Conservation (phyloP, 2,329 filamentous ascomycete species). For the Beauveria australis region DNA sequence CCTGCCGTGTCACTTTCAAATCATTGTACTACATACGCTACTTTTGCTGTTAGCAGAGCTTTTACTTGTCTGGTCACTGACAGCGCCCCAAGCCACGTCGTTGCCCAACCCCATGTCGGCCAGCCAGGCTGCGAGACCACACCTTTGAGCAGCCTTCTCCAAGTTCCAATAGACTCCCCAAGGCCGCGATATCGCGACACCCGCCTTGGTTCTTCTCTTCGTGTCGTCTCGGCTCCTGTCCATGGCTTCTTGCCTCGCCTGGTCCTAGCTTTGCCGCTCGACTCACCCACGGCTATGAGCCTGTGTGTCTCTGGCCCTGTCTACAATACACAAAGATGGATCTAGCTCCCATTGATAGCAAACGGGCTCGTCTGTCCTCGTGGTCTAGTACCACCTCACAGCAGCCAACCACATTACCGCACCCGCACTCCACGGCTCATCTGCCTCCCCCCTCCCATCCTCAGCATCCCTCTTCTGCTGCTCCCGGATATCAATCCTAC, state of each 20-base stretch:
- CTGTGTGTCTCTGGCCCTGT: constrained; percentile 10
- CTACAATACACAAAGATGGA: constrained; percentile 38
- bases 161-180: constrained; percentile 4
- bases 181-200: constrained; percentile 5
- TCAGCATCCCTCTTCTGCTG: constrained; percentile 21
- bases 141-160: neutral
- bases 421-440: constrained; percentile 17
- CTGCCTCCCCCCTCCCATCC: constrained; percentile 32
- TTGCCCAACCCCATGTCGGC: constrained; percentile 8
- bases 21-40: constrained; percentile 6
- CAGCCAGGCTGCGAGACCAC: constrained; percentile 1
- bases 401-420: constrained; percentile 10
- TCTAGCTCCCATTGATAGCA: constrained; percentile 41
- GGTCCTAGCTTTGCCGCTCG: constrained; percentile 11
- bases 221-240: constrained; percentile 8
- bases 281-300: constrained; percentile 11
- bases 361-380: constrained; percentile 41
- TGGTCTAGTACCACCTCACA: constrained; percentile 33
- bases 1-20: constrained; percentile 9
- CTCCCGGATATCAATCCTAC: constrained; percentile 19
- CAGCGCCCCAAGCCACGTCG: constrained; percentile 9
- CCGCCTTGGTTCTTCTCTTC: constrained; percentile 1
- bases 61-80: constrained; percentile 1
- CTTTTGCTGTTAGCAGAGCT: neutral
- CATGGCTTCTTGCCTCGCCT: constrained; percentile 10